Conservation (phyloP, 169 alveolate species). For the Plasmodium vivax region DNA sequence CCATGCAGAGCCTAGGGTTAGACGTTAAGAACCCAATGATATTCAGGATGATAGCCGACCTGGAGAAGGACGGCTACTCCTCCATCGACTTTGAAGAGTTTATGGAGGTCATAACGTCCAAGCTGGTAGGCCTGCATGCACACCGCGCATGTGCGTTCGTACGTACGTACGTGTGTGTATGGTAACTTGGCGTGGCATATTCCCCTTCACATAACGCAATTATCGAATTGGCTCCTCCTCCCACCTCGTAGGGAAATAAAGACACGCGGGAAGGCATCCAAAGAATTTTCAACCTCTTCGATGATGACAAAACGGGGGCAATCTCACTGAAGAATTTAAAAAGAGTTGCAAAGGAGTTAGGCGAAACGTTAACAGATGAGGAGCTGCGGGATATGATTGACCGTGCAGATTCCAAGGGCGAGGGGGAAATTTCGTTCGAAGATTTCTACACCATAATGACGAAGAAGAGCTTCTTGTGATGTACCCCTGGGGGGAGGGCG, state of each 20-base stretch:
- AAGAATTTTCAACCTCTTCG: slow-evolving; percentile 97
- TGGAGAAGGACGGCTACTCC: slow-evolving; percentile 96
- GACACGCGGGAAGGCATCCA: slow-evolving; percentile 98
- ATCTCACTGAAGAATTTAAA: slow-evolving; percentile 95
- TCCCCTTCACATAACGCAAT: background rate
- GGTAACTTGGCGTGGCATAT: background rate
- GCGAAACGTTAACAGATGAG: slow-evolving; percentile 98
- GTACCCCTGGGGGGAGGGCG: background rate
- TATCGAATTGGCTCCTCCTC: background rate
- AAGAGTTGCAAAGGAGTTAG: slow-evolving; percentile 98
- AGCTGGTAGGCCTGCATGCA: slow-evolving; percentile 80
- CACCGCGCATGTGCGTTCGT: background rate
- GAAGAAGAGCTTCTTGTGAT: slow-evolving; percentile 95
- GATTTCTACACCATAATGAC: slow-evolving; percentile 99
- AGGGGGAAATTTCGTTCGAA: slow-evolving; percentile 97
- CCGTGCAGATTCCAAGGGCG: slow-evolving; percentile 98
- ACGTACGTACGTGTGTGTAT: background rate
- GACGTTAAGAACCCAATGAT: slow-evolving; percentile 98
- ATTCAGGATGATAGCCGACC: slow-evolving; percentile 97
- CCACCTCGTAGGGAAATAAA: slow-evolving; percentile 91
- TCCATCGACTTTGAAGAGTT: slow-evolving; percentile 97
- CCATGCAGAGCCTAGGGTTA: slow-evolving; percentile 99
- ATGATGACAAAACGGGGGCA: slow-evolving; percentile 97
- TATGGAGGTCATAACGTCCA: slow-evolving; percentile 97
- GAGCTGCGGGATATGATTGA: slow-evolving; percentile 99